These are phyloP conservation scores for Podila clonocystis DNA, from an alignment of 192 early-diverging fungal genomes.

Conservation along the genomic window DNA sequence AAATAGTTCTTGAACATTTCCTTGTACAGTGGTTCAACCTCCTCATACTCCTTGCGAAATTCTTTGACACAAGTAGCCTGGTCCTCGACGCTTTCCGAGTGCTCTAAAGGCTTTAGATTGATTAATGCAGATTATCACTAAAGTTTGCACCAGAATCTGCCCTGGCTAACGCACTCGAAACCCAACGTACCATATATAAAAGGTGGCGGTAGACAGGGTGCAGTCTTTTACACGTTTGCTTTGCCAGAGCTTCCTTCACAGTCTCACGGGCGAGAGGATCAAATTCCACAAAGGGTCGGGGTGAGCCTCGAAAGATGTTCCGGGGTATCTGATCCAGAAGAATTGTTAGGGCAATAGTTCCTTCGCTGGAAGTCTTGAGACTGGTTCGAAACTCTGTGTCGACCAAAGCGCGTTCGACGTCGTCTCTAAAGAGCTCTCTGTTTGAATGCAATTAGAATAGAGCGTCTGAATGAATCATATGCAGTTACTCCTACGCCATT, in stretches of 20 bases:
- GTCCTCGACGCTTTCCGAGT: slow-evolving; percentile 68
- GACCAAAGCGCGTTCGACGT: slow-evolving; percentile 25
- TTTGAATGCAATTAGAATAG: not conserved
- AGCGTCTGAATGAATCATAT: not conserved
- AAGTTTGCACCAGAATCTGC: too few relatives aligned
- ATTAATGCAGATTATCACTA: too few relatives aligned
- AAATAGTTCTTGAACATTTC: slow-evolving; percentile 48
- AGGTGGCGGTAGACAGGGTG: slow-evolving; percentile 60
- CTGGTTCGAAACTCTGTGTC: slow-evolving; percentile 16
- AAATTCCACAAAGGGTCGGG: slow-evolving; percentile 61
- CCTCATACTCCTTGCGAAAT: slow-evolving; percentile 46
- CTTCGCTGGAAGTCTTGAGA: slow-evolving; percentile 21
- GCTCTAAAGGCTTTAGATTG: slow-evolving; percentile 61
- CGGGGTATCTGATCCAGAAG: slow-evolving; percentile 73
- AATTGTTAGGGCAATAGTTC: slow-evolving; percentile 50
- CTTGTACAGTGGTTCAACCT: slow-evolving; percentile 48
- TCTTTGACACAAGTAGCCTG: slow-evolving; percentile 64
- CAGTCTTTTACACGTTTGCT: slow-evolving; percentile 59
- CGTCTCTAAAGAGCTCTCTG: slow-evolving; percentile 19
- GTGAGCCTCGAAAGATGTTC: slow-evolving; percentile 68
- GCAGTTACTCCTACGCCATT: too few relatives aligned
- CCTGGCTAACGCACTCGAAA: not conserved
- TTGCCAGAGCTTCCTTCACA: slow-evolving; percentile 58
- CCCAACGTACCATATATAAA: slow-evolving; percentile 51
- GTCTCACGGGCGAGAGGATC: slow-evolving; percentile 63